phyloP scores from a whole-genome alignment of 805 yeast genomes.

The Crinitomyces ghanaensis region DNA sequence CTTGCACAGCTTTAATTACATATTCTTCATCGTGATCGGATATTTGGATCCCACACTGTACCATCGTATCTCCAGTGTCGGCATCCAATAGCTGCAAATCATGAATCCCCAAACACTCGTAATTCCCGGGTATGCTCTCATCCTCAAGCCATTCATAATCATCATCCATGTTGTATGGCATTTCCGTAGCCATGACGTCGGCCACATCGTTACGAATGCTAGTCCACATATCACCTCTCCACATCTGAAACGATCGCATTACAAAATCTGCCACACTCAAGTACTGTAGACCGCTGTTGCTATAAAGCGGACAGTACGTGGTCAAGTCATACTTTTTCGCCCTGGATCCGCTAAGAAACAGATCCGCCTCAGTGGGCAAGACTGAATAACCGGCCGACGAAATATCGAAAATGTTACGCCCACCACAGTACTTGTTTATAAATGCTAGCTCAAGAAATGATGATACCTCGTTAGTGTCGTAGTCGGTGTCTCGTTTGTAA shows the following conservation, averaged over 20 bases:
- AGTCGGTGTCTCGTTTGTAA: neutral
- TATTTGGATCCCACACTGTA: no score
- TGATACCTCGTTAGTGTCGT: neutral
- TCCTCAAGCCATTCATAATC: slow-evolving; percentile 16
- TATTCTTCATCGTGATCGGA: no score
- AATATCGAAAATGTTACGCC: neutral
- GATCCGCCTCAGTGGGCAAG: slow-evolving; percentile 7
- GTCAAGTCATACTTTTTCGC: slow-evolving; percentile 10
- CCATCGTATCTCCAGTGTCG: no score
- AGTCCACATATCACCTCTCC: slow-evolving; percentile 15
- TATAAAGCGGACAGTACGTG: no score
- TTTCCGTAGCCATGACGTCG: no score
- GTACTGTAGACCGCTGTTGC: slow-evolving; percentile 21
- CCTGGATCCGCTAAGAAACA: neutral
- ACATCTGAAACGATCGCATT: slow-evolving; percentile 16
- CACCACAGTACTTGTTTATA: neutral
- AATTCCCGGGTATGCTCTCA: slow-evolving; percentile 1
- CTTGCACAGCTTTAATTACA: slow-evolving; percentile 12
- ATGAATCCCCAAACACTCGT: neutral
- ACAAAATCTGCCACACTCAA: slow-evolving; percentile 22
- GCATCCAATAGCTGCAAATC: slow-evolving; percentile 1
- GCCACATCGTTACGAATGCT: no score
- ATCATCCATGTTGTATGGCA: no score
- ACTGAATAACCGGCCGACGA: slow-evolving; percentile 5
- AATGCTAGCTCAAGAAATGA: neutral